A percentile compares a stretch with the other conserved stretches of the same genome.
Evolutionary conservation across 176 grass and related monocot genomes (phyloP).

Genomic region (Poa annua): DNA sequence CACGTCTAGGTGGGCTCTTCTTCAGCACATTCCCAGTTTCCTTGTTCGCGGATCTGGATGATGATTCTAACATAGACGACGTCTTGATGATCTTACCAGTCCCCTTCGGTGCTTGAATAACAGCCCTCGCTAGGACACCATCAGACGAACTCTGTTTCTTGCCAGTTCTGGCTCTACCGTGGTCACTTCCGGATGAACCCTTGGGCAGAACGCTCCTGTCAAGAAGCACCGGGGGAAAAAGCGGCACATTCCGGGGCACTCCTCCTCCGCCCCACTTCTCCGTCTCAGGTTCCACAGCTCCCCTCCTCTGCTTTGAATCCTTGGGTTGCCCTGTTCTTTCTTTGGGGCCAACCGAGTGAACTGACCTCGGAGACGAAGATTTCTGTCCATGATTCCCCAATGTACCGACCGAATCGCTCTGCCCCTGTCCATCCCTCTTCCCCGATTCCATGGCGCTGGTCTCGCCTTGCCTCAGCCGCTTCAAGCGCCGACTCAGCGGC

Average conservation of each 20-base stretch:
- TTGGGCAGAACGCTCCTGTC: not conserved
- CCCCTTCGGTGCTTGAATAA: not conserved
- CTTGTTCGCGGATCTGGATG: not conserved
- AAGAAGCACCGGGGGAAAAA: not conserved
- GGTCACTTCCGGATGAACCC: not conserved
- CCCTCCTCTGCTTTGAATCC: slow-evolving; percentile 12
- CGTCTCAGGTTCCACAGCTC: not conserved
- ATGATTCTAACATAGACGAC: slow-evolving; percentile 4
- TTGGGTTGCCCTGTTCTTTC: not conserved
- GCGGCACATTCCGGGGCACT: not conserved
- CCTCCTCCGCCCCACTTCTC: not conserved
- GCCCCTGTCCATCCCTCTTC: not conserved
- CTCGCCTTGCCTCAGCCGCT: slow-evolving; percentile 5
- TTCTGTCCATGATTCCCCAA: not conserved
- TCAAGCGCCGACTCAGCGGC: not conserved
- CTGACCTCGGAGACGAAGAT: not conserved
- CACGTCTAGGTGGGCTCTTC: not conserved
- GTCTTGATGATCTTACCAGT: not conserved
- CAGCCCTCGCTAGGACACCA: not conserved
- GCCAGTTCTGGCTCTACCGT: not conserved
- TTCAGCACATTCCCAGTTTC: not conserved
- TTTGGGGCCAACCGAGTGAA: not conserved
- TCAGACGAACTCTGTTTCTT: slow-evolving; percentile 15
- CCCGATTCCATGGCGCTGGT: not conserved
- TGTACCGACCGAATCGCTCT: not conserved